Evolutionary conservation across 768 basidiomycete genomes (phyloP).

Genomic region (Phanerodontia chrysosporium): DNA sequence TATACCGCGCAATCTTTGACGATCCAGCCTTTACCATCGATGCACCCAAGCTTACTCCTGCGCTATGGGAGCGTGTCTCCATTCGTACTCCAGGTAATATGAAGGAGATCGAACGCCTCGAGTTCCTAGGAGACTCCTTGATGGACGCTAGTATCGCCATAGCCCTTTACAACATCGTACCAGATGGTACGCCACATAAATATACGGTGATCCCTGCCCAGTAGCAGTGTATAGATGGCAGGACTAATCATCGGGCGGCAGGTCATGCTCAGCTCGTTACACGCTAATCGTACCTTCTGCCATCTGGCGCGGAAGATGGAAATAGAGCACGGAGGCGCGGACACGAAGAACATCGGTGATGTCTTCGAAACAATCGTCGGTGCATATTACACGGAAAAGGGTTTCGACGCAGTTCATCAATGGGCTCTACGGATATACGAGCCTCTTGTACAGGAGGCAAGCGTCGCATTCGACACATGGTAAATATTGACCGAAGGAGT

Average conservation of each 20-base stretch:
- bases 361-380: conserved; percentile 44
- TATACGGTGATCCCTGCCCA: conserved; percentile 22
- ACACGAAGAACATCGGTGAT: conserved; percentile 39
- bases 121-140: conserved; percentile 45
- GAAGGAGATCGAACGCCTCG: conserved; percentile 35
- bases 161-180: conserved; percentile 31
- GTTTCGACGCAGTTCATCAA: conserved; percentile 31
- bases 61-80: conserved; percentile 11
- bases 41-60: conserved; percentile 10
- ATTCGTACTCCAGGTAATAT: conserved; percentile 7
- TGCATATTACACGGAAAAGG: conserved; percentile 37
- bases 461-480: conserved; percentile 26
- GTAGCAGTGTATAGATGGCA: not conserved
- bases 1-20: not conserved
- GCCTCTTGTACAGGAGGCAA: conserved; percentile 33
- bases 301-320: conserved; percentile 26
- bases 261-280: conserved; percentile 22
- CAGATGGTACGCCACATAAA: conserved; percentile 22
- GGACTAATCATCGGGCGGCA: conserved; percentile 17
- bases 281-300: conserved; percentile 25
- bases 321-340: conserved; percentile 15
- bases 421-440: conserved; percentile 37
- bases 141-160: conserved; percentile 40
- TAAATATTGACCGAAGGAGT: conserved; percentile 7
- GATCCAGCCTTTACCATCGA: conserved; percentile 6